Evolutionary conservation across 345 rosid genomes (phyloP).

Genomic region (Gossypioides kirkii): DNA sequence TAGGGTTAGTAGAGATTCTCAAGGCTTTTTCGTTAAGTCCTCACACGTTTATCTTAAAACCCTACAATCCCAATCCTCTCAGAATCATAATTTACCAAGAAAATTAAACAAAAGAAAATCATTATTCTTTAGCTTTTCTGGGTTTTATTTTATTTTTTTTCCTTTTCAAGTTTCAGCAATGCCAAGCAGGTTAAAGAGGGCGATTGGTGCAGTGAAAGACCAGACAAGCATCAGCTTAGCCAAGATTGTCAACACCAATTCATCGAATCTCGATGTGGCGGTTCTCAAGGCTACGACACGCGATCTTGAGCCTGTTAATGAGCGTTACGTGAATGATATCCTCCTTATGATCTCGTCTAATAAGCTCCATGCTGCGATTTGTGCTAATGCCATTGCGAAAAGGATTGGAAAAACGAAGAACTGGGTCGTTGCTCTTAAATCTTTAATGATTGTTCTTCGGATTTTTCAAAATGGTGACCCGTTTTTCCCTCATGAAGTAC

Average conservation of each 20-base stretch:
- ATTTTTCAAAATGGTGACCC: conserved; percentile 81
- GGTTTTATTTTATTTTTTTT: no score
- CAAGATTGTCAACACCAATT: conserved; percentile 53
- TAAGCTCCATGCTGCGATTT: conserved; percentile 47
- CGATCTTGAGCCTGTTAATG: conserved; percentile 59
- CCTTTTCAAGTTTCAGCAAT: conserved; percentile 18
- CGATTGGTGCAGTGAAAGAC: conserved; percentile 78
- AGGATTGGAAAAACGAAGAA: conserved; percentile 64
- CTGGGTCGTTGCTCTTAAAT: conserved; percentile 83
- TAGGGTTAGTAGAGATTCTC: no score
- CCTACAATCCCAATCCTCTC: not conserved
- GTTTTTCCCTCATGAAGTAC: conserved; percentile 64
- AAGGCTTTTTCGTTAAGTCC: no score
- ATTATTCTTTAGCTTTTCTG: not conserved
- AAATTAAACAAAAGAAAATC: no score
- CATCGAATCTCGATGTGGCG: conserved; percentile 54
- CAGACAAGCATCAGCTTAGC: conserved; percentile 86
- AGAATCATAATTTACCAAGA: not conserved
- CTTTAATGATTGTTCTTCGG: conserved; percentile 62
- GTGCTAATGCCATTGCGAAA: conserved; percentile 54
- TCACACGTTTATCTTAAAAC: no score
- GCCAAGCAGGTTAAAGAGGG: conserved; percentile 86
- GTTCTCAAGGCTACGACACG: conserved; percentile 77
- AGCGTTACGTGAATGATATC: conserved; percentile 49
- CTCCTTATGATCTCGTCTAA: conserved; percentile 47